phyloP scores from a whole-genome alignment of 805 yeast genomes.

The Limtongia smithiae region DNA sequence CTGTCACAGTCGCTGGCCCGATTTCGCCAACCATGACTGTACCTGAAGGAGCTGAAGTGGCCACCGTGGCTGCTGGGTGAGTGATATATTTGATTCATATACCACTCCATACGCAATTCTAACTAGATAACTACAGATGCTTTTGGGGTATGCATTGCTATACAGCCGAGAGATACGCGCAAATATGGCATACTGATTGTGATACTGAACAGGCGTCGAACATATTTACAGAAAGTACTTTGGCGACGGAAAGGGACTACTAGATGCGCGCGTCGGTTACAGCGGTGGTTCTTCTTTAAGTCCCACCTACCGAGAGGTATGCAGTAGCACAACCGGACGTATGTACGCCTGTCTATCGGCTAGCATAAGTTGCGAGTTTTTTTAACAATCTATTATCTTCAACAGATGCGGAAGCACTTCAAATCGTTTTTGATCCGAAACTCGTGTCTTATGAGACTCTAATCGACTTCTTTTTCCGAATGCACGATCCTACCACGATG shows the following conservation, averaged over 20 bases:
- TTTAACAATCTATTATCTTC: not conserved
- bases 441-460: constrained; percentile 57
- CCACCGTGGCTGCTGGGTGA: constrained; percentile 51
- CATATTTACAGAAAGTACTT: constrained; percentile 72
- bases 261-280: constrained; percentile 83
- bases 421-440: constrained; percentile 74
- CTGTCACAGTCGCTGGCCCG: constrained; percentile 6
- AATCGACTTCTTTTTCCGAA: constrained; percentile 78
- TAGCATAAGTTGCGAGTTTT: not conserved
- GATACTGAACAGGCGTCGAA: constrained; percentile 48
- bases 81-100: not conserved
- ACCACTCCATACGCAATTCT: not conserved
- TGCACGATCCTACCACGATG: constrained; percentile 89
- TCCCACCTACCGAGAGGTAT: constrained; percentile 70
- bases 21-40: constrained; percentile 34
- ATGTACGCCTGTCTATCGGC: constrained; percentile 1
- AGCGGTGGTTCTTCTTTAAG: constrained; percentile 63
- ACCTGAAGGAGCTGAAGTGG: constrained; percentile 49
- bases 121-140: constrained; percentile 40
- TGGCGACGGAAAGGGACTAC: constrained; percentile 54
- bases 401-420: constrained; percentile 71
- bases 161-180: not conserved
- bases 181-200: not conserved
- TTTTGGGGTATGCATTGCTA: constrained; percentile 37
- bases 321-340: constrained; percentile 66